Conservation (phyloP, 2,329 filamentous ascomycete genomes). For the Sclerotinia borealis region DNA sequence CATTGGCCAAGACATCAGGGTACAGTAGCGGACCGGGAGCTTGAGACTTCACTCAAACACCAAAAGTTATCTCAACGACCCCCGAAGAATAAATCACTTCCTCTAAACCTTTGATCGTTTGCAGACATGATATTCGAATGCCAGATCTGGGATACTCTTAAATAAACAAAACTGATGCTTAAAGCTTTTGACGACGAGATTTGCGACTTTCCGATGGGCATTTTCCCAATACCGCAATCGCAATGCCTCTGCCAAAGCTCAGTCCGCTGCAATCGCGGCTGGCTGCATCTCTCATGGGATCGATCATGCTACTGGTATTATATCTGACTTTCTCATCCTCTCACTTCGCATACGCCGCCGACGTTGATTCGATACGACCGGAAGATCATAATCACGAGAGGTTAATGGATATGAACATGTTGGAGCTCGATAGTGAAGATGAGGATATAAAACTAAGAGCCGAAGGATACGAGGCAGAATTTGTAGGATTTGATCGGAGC, state of each 20-base stretch:
- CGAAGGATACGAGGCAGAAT: conserved; percentile 52
- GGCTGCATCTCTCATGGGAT: conserved; percentile 58
- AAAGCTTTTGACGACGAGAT: background rate
- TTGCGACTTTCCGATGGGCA: conserved; percentile 9
- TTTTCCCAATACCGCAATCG: conserved; percentile 4
- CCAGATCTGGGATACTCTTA: background rate
- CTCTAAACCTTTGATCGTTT: background rate
- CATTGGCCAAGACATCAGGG: conserved; percentile 6
- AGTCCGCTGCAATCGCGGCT: conserved; percentile 67
- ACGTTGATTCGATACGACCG: conserved; percentile 40
- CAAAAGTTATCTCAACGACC: background rate
- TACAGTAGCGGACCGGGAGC: conserved; percentile 1
- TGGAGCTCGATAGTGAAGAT: conserved; percentile 28
- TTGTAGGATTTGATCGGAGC: conserved; percentile 53
- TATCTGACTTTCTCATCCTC: conserved; percentile 55
- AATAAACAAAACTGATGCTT: conserved; percentile 1
- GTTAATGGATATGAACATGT: conserved; percentile 34
- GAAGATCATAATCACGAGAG: conserved; percentile 43
- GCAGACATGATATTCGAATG: background rate
- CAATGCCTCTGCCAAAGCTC: conserved; percentile 41
- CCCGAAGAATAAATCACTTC: background rate
- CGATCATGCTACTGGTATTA: conserved; percentile 52
- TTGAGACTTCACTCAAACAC: conserved; percentile 12
- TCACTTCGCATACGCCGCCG: conserved; percentile 56
- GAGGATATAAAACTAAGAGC: conserved; percentile 32